A percentile compares a stretch with the other conserved stretches of the same genome.
Conservation (phyloP, 441 rosid genomes). For the Gossypium davidsonii region DNA sequence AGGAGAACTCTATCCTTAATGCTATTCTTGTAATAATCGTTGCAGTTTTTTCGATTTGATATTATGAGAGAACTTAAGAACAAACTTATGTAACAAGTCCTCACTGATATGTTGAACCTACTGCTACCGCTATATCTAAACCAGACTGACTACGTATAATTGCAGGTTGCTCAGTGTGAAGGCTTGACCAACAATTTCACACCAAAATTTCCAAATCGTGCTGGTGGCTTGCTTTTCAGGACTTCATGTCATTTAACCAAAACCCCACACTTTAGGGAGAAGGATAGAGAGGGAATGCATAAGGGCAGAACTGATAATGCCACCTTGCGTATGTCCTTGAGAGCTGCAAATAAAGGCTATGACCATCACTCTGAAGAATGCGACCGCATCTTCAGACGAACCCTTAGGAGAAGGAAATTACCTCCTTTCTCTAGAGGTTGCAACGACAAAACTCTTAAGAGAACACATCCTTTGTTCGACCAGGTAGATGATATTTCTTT, state of each 20-base stretch:
- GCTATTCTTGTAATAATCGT: neutral
- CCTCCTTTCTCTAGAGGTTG: neutral
- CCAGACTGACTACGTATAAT: neutral
- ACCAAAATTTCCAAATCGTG: neutral
- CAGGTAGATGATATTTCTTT: constrained; percentile 14
- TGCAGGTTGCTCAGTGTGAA: constrained; percentile 22
- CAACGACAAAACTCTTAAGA: neutral
- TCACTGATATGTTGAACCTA: neutral
- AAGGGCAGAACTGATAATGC: neutral
- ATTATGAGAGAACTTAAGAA: neutral
- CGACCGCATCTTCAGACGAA: constrained; percentile 1
- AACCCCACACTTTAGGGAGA: constrained; percentile 6
- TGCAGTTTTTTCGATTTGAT: neutral
- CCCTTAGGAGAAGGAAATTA: constrained; percentile 16
- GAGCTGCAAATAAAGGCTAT: constrained; percentile 5
- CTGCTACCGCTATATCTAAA: neutral
- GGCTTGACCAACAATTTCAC: neutral
- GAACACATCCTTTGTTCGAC: neutral
- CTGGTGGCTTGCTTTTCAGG: constrained; percentile 8
- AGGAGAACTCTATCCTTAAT: neutral
- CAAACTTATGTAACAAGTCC: neutral
- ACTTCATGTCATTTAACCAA: neutral
- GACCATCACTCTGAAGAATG: neutral
- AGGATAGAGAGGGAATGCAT: constrained; percentile 2
- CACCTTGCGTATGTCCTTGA: neutral